Percentiles rank a stretch among this genome's conserved stretches.
Evolutionary conservation across 23 red algal genomes (phyloP).

Genomic region (Chondrus crispus): DNA sequence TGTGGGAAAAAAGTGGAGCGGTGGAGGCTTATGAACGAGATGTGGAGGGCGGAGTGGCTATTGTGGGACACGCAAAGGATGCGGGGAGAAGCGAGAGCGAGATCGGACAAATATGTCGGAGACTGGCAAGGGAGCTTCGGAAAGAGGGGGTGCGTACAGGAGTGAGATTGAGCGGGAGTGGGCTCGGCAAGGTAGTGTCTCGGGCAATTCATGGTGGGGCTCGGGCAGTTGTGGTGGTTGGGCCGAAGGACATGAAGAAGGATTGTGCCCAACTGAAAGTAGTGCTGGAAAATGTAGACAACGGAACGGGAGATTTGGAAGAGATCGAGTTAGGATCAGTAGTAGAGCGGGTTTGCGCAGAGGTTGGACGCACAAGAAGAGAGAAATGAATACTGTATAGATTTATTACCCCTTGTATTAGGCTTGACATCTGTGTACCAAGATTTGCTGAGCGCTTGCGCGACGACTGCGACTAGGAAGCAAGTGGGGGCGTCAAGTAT

Average conservation of each 20-base stretch:
- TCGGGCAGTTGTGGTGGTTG: constrained; percentile 26
- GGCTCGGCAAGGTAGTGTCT: constrained; percentile 16
- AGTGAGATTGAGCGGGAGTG: neutral
- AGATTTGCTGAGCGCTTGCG: no score
- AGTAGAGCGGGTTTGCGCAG: no score
- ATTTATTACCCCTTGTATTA: no score
- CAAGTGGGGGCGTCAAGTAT: no score
- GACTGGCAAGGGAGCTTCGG: constrained; percentile 25
- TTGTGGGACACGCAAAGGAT: constrained; percentile 1
- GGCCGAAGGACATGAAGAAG: constrained; percentile 13
- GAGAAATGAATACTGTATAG: no score
- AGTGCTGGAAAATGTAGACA: neutral
- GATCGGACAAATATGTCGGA: constrained; percentile 8
- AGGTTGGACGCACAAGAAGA: no score
- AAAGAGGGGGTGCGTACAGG: neutral
- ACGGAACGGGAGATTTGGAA: no score
- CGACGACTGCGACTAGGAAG: no score
- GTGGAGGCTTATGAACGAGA: constrained; percentile 28
- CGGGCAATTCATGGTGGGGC: constrained; percentile 21
- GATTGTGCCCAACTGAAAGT: constrained; percentile 21
- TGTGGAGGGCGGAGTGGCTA: constrained; percentile 11
- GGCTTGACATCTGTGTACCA: no score
- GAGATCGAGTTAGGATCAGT: no score
- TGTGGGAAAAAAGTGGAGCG: neutral
- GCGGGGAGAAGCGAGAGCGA: neutral